A percentile compares a stretch with the other conserved stretches of the same genome.
These are phyloP conservation scores for Diaporthe sp. DNA, from an alignment of 2,329 filamentous ascomycete genomes.

Conservation along the genomic window DNA sequence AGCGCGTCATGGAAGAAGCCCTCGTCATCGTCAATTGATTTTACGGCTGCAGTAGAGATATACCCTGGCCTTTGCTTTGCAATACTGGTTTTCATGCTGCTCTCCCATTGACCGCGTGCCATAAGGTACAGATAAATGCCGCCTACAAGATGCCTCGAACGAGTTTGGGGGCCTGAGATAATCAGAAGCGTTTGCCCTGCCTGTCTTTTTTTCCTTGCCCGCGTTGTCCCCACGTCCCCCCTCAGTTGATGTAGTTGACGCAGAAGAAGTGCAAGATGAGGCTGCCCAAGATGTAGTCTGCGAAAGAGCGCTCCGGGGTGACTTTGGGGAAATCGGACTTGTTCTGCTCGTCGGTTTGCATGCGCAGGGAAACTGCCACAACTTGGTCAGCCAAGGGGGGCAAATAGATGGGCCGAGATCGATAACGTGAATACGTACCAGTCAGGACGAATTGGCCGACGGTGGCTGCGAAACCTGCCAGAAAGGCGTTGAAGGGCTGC, in stretches of 20 bases:
- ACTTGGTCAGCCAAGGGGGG: neutral
- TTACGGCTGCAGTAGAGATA: conserved; percentile 19
- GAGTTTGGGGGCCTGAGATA: neutral
- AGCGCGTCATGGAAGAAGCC: conserved; percentile 39
- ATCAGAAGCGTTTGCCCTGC: neutral
- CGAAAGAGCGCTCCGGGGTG: conserved; percentile 92
- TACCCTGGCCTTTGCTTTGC: conserved; percentile 30
- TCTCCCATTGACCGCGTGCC: conserved; percentile 1
- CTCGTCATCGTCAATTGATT: conserved; percentile 11
- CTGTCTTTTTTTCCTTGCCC: conserved; percentile 31
- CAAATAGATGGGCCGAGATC: neutral
- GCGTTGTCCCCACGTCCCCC: conserved; percentile 15
- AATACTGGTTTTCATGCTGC: neutral
- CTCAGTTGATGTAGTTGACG: conserved; percentile 98
- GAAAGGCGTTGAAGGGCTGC: conserved; percentile 98
- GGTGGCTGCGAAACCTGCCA: conserved; percentile 92
- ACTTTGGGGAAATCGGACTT: conserved; percentile 80
- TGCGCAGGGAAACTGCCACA: conserved; percentile 75
- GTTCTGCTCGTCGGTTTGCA: conserved; percentile 90
- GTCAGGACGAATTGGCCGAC: conserved; percentile 98
- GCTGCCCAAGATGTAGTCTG: conserved; percentile 95
- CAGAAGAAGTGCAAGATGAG: conserved; percentile 98
- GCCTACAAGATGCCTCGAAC: neutral
- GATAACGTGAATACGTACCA: conserved; percentile 61
- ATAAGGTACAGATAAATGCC: conserved; percentile 29